A percentile compares a stretch with the other conserved stretches of the same genome.
phyloP scores from a whole-genome alignment of 768 basidiomycete species.

The Auriscalpium orientale region DNA sequence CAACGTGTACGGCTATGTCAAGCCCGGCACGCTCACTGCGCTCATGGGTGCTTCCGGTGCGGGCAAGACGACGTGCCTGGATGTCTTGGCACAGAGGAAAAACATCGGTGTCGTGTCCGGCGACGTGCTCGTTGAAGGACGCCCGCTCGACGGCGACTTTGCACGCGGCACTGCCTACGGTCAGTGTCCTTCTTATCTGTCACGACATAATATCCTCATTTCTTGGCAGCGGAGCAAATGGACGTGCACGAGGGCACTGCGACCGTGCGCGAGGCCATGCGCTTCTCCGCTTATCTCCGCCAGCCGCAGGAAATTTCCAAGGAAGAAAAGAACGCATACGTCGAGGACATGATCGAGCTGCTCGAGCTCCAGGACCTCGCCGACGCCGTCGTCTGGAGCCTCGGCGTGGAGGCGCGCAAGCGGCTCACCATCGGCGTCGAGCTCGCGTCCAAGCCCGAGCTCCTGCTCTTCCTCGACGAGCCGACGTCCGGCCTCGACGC shows the following conservation, averaged over 20 bases:
- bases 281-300: constrained; percentile 80
- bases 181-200: constrained; percentile 16
- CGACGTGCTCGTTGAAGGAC: constrained; percentile 58
- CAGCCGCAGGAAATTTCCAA: constrained; percentile 62
- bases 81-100: constrained; percentile 69
- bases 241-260: constrained; percentile 80
- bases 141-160: constrained; percentile 49
- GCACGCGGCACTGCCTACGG: constrained; percentile 66
- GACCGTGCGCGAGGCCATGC: constrained; percentile 79
- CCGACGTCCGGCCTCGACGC: constrained; percentile 55
- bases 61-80: constrained; percentile 71
- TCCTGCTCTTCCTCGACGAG: constrained; percentile 58
- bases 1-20: constrained; percentile 74
- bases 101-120: constrained; percentile 65
- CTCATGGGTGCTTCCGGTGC: constrained; percentile 85
- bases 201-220: constrained; percentile 17
- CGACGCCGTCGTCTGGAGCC: constrained; percentile 71
- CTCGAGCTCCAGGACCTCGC: constrained; percentile 80
- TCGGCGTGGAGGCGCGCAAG: constrained; percentile 71
- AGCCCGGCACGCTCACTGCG: constrained; percentile 70
- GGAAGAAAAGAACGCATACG: constrained; percentile 73
- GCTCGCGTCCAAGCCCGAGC: constrained; percentile 78
- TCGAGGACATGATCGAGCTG: constrained; percentile 78
- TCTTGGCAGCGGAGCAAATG: constrained; percentile 50
- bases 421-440: constrained; percentile 90